Base-by-base conservation (phyloP, 164 flowering plant species). In the Piper longum region DNA sequence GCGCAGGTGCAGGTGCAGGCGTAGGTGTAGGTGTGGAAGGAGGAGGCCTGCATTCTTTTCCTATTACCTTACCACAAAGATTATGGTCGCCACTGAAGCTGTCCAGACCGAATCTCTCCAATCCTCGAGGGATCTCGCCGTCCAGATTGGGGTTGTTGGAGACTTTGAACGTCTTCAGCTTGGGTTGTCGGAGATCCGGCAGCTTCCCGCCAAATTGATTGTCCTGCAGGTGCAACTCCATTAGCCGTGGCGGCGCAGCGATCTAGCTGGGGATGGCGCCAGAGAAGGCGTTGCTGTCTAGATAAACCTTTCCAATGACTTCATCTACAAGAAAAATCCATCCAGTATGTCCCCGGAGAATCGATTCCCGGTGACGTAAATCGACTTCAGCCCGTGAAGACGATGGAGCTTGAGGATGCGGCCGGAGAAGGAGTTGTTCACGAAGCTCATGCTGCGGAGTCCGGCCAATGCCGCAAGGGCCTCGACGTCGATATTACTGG, bases 231-330 rank as follows among this genome's bases (percentile, higher is more conserved):
- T 77, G 86, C 3, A 93, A 52, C 57, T 84, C 88, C 5, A 59
- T 68, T 17, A 88, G 71, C 60, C 69, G 63, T 0, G 67, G 59
- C 1, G 85, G 61, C 16, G 74, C n/a, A 3, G 66, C 45, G 4
- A 90, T 14, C 0, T 96, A 90, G 0, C 64, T 69, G 0, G 99
- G 99, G 16, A 93, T 80, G 14, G 60, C 45, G 0, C 97, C 99
- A 0, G 81, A 64, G 66, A 93, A 83, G 1, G 68, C 60, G 73
- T 93, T 93, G 1, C 56, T 39, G 4, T 73, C 41, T 6, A 93
- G 67, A 83, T 83, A 82, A 14, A 90, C 7, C 62, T 84, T 83
- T 80, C 84, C 62, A 93, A 62, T 1, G 84, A 79, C 9, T 40
- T 57, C 82, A 87, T 79, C 0, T 51, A 39, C 2, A 65, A 16